A percentile compares a stretch with the other conserved stretches of the same genome.
These are phyloP conservation scores for Glycine soja DNA, from an alignment of 306 rosid species.

Conservation along the genomic window DNA sequence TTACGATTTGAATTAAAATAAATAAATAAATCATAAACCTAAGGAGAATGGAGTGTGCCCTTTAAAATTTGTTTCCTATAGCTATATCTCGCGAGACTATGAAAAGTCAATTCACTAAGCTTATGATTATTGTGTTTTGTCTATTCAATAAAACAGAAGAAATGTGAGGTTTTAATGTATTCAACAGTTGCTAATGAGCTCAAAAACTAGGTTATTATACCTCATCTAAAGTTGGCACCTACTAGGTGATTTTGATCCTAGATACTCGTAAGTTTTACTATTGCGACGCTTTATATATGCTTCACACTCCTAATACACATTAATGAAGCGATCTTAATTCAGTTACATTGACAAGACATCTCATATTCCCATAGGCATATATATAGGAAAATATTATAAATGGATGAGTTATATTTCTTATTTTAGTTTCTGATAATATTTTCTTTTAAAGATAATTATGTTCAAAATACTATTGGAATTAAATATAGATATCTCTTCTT, in stretches of 20 bases:
- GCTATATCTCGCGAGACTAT: not conserved
- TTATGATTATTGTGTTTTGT: constrained; percentile 13
- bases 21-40: not conserved
- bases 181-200: not conserved
- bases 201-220: not conserved
- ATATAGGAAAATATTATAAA: not conserved
- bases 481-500: too few relatives aligned
- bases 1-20: not conserved
- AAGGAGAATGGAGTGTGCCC: not conserved
- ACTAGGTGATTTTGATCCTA: not conserved
- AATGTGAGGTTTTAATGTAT: not conserved
- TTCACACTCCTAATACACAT: not conserved
- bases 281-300: not conserved
- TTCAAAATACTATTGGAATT: too few relatives aligned
- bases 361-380: not conserved
- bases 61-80: not conserved
- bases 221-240: not conserved
- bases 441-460: too few relatives aligned
- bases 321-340: not conserved
- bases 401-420: too few relatives aligned
- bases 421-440: too few relatives aligned
- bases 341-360: not conserved
- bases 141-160: not conserved
- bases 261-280: not conserved
- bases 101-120: not conserved